Evolutionary conservation across 2,329 filamentous ascomycete genomes (phyloP).

Genomic region (Xenoacremonium recifei): DNA sequence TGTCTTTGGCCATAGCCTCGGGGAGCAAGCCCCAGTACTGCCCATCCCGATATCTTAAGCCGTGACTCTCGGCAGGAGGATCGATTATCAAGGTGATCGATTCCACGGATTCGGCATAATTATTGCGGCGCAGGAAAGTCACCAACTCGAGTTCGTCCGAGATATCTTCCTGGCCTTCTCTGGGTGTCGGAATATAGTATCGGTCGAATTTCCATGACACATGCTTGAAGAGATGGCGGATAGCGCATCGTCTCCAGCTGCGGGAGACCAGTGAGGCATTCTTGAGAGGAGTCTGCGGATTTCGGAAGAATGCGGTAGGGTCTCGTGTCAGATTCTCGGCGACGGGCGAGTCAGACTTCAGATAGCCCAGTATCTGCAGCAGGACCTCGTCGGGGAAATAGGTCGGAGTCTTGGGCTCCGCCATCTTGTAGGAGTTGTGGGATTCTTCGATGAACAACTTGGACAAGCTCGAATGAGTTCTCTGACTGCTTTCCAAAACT

Average conservation of each 20-base stretch:
- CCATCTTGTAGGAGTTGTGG: too few relatives aligned
- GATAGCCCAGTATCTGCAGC: slow-evolving; percentile 53
- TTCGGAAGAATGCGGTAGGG: slow-evolving; percentile 39
- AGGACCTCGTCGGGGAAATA: slow-evolving; percentile 62
- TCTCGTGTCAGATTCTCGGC: slow-evolving; percentile 44
- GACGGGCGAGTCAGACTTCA: slow-evolving; percentile 51
- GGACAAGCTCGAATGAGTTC: too few relatives aligned
- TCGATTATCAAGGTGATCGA: slow-evolving; percentile 42
- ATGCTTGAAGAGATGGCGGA: slow-evolving; percentile 59
- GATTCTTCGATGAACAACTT: too few relatives aligned
- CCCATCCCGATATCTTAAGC: slow-evolving; percentile 25
- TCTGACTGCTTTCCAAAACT: too few relatives aligned
- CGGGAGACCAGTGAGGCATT: slow-evolving; percentile 51
- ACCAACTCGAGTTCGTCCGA: slow-evolving; percentile 36
- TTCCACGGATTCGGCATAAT: slow-evolving; percentile 38
- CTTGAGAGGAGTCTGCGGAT: slow-evolving; percentile 47
- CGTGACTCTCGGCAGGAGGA: slow-evolving; percentile 22
- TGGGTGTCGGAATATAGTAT: slow-evolving; percentile 23
- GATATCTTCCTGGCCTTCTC: too few relatives aligned
- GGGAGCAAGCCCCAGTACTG: slow-evolving; percentile 31
- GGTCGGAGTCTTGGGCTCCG: slow-evolving; percentile 26
- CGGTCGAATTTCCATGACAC: slow-evolving; percentile 40
- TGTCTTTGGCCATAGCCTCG: too few relatives aligned
- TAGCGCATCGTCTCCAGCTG: slow-evolving; percentile 49
- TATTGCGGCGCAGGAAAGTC: slow-evolving; percentile 35